phyloP scores from a whole-genome alignment of 2,329 filamentous ascomycete genomes.

The Calonectria leucothoes region DNA sequence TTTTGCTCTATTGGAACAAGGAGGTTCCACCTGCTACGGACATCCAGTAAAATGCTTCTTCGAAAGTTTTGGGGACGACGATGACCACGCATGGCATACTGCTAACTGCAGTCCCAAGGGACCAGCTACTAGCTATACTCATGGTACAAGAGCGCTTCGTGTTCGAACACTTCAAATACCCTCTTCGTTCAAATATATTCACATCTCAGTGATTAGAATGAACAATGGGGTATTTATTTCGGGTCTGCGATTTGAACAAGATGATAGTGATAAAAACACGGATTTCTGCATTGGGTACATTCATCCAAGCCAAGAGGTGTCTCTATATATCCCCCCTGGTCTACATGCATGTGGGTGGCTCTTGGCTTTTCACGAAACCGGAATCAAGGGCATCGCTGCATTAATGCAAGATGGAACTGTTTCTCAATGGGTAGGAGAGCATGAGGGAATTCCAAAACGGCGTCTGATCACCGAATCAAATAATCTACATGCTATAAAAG shows the following conservation, averaged over 20 bases:
- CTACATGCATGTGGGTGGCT: background rate
- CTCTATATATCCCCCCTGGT: background rate
- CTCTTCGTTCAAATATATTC: background rate
- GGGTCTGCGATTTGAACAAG: background rate
- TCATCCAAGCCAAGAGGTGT: background rate
- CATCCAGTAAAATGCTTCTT: background rate
- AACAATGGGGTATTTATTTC: background rate
- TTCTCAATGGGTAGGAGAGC: conserved; percentile 16
- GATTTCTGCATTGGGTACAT: background rate
- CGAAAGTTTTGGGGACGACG: background rate
- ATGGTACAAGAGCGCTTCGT: background rate
- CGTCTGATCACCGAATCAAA: background rate
- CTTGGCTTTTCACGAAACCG: conserved; percentile 14
- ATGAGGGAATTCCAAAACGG: conserved; percentile 2
- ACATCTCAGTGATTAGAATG: background rate
- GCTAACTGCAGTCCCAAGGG: background rate
- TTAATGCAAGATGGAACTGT: background rate
- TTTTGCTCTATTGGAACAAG: background rate
- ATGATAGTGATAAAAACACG: too few relatives aligned
- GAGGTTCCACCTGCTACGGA: background rate
- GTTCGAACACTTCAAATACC: background rate
- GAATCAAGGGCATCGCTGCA: background rate
- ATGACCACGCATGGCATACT: background rate
- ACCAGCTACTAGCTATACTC: background rate
- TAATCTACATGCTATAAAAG: background rate